Evolutionary conservation across 2,329 filamentous ascomycete genomes (phyloP).

Genomic region (Aureobasidium sp.): DNA sequence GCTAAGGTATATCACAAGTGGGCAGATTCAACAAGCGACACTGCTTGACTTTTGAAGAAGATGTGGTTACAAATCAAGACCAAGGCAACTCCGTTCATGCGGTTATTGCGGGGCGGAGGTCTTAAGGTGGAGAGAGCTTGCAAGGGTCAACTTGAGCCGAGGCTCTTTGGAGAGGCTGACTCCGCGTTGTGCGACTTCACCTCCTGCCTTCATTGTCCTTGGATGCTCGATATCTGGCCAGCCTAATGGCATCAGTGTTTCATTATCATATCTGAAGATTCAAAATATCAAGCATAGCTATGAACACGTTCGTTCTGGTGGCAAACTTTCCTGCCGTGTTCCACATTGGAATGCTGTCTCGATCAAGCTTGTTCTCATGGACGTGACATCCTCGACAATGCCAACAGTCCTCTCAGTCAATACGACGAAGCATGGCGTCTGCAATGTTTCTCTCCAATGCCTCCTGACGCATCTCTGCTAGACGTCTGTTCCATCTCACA

Average conservation of each 20-base stretch:
- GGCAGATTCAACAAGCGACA: background rate
- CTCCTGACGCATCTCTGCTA: background rate
- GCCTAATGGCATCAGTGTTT: background rate
- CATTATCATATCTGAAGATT: background rate
- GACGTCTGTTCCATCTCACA: background rate
- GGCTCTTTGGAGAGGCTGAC: background rate
- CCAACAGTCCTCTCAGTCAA: background rate
- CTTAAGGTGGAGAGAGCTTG: background rate
- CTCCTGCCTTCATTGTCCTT: background rate
- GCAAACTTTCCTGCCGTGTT: background rate
- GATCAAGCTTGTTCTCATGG: background rate
- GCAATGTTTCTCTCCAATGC: background rate
- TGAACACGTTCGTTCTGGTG: background rate
- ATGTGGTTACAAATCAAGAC: constrained; percentile 9
- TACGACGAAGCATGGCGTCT: background rate
- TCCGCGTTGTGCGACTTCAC: constrained; percentile 4
- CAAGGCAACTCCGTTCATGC: background rate
- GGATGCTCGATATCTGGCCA: background rate
- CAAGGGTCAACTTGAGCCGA: background rate
- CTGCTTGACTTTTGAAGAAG: background rate
- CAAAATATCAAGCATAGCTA: background rate
- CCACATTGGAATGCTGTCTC: background rate
- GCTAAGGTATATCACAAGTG: background rate
- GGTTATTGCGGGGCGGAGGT: constrained; percentile 3
- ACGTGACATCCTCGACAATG: background rate